Conservation (phyloP, 495 filamentous ascomycete genomes). For the Penicillium salamii region DNA sequence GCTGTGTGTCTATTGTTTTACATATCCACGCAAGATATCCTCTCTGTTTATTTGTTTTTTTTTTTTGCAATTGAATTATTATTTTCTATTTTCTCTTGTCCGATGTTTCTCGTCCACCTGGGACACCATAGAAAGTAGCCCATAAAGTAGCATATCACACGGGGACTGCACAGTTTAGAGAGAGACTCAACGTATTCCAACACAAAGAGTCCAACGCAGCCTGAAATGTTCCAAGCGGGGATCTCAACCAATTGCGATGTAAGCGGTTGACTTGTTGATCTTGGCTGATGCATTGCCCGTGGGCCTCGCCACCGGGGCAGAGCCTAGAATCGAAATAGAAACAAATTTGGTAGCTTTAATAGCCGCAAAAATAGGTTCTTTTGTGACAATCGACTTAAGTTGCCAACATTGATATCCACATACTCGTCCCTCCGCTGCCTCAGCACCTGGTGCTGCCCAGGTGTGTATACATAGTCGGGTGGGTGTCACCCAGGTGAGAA, state of each 20-base stretch:
- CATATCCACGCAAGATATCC: slow-evolving; percentile 27
- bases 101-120: neutral
- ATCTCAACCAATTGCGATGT: neutral
- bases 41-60: slow-evolving; percentile 9
- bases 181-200: too few species aligned
- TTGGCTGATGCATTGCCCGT: slow-evolving; percentile 3
- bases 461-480: too few species aligned
- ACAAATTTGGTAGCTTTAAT: too few species aligned
- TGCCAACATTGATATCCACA: too few species aligned
- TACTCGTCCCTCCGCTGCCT: too few species aligned
- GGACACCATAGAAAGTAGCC: too few species aligned
- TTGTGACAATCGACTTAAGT: too few species aligned
- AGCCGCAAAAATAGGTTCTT: too few species aligned
- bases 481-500: too few species aligned
- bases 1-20: slow-evolving; percentile 18
- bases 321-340: neutral
- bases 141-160: too few species aligned
- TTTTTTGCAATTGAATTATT: neutral
- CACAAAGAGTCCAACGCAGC: neutral
- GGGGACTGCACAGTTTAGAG: too few species aligned
- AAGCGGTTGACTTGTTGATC: neutral
- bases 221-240: neutral
- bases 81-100: neutral
- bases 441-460: too few species aligned
- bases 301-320: slow-evolving; percentile 14